phyloP scores from a whole-genome alignment of 495 filamentous ascomycete species.

The Trichoderma reesei region DNA sequence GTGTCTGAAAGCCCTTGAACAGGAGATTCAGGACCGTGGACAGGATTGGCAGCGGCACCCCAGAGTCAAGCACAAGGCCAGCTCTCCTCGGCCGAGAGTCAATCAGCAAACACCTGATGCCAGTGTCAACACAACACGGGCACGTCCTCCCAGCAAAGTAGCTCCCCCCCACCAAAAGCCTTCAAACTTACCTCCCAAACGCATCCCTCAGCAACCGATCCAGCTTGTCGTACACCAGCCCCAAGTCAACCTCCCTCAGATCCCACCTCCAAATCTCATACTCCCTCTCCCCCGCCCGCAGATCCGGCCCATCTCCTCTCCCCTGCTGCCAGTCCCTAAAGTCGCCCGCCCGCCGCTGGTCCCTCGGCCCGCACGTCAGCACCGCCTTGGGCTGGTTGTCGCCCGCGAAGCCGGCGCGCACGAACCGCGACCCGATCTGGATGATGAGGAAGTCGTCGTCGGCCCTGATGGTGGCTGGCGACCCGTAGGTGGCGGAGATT shows the following conservation, averaged over 20 bases:
- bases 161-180: not conserved
- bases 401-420: constrained; percentile 79
- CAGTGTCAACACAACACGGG: constrained; percentile 9
- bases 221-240: constrained; percentile 76
- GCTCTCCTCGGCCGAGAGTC: constrained; percentile 66
- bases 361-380: constrained; percentile 59
- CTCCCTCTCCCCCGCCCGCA: constrained; percentile 54
- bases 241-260: constrained; percentile 59
- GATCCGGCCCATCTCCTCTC: constrained; percentile 21
- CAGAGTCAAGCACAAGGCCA: constrained; percentile 61
- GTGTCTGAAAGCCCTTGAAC: constrained; percentile 70
- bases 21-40: constrained; percentile 63
- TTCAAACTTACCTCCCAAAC: constrained; percentile 54
- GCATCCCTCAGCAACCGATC: constrained; percentile 75
- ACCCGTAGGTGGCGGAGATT: constrained; percentile 51
- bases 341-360: constrained; percentile 70
- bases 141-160: not conserved
- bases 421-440: constrained; percentile 68
- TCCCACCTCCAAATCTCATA: constrained; percentile 80
- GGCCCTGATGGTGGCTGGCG: constrained; percentile 62
- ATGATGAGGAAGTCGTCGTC: constrained; percentile 80
- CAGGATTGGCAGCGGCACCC: constrained; percentile 68
- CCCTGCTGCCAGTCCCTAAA: constrained; percentile 58
- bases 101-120: constrained; percentile 58
- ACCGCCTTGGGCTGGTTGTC: constrained; percentile 64